Conservation (phyloP, 176 grass and related monocot genomes). For the Saccharum officinarum region DNA sequence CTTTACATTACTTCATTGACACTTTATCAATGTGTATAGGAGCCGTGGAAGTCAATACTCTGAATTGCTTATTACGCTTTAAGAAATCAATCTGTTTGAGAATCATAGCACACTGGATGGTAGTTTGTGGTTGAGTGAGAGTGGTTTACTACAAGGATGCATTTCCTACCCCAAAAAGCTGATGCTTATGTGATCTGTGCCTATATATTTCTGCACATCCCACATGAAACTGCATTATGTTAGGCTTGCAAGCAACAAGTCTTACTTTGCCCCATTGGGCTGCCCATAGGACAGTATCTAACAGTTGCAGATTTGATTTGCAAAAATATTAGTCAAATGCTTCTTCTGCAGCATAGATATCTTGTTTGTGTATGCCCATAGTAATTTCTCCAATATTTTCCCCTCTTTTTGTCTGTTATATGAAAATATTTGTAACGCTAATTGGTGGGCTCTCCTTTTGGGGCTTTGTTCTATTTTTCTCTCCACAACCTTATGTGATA, state of each 20-base stretch:
- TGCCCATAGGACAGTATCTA: constrained; percentile 11
- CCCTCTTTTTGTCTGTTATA: neutral
- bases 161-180: constrained; percentile 23
- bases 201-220: constrained; percentile 9
- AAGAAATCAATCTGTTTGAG: neutral
- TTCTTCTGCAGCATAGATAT: constrained; percentile 27
- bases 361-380: constrained; percentile 1
- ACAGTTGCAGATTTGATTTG: constrained; percentile 3
- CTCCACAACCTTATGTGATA: constrained; percentile 26
- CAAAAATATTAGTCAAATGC: neutral
- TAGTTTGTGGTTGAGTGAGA: constrained; percentile 16
- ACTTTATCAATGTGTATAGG: neutral
- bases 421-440: constrained; percentile 5
- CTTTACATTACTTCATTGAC: constrained; percentile 1
- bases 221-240: constrained; percentile 6
- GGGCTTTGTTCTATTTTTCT: constrained; percentile 24
- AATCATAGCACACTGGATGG: neutral
- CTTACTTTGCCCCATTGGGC: constrained; percentile 18
- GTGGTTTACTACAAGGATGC: constrained; percentile 5
- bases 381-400: neutral
- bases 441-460: neutral
- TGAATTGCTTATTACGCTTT: neutral
- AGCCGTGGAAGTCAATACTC: neutral
- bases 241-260: constrained; percentile 4
- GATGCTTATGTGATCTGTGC: constrained; percentile 1